Base-by-base conservation (phyloP, 2,329 filamentous ascomycete species). In the Paecilomyces formosus region DNA sequence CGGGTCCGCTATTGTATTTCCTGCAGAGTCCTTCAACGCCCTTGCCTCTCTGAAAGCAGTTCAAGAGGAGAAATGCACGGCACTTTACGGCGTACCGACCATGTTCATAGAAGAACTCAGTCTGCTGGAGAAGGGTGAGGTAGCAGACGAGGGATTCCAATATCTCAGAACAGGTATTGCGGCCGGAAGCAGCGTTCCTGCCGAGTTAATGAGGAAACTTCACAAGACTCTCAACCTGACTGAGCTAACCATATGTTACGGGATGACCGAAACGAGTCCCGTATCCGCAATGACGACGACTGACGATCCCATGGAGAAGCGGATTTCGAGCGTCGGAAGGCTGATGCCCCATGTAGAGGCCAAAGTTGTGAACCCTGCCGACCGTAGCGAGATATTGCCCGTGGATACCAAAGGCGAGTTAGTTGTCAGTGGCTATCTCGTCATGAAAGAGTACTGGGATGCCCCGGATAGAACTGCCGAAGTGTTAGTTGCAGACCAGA, bases 31-130 rank as follows among this genome's bases (percentile, higher is more conserved):
- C 0, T 97, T 97, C 76, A 87, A 96, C 68, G 89, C 93, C 0
- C 73, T 79, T 2, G 89, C 90, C 0, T 83, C 88, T 0, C 79
- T 97, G 0, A 76, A 79, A 58, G 79, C 84, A 1, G 82, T 89
- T 0, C 84, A 84, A 65, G 82, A 86, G 63, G 82, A 88, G 68
- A 78, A 77, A 58, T 84, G 80, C 53, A 89, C 86, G 0, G 87
- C 83, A 0, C 82, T 97, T 0, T 94, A 97, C 72, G 92, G 93
- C 58, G 93, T 97, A 0, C 85, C 90, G 3, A 97, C 93, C 56
- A 99, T 97, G 94, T 93, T 96, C 66, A 83, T 88, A n/a, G 87
- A 92, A 26, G 86, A 95, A 67, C 82, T 97, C 3, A 90, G 95
- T 64, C 82, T 92, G 0, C 81, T 97, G 7, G 80, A 85, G 30